Evolutionary conservation across 352 stramenopile genomes (phyloP).

Genomic region (Globisporangium spiculum): DNA sequence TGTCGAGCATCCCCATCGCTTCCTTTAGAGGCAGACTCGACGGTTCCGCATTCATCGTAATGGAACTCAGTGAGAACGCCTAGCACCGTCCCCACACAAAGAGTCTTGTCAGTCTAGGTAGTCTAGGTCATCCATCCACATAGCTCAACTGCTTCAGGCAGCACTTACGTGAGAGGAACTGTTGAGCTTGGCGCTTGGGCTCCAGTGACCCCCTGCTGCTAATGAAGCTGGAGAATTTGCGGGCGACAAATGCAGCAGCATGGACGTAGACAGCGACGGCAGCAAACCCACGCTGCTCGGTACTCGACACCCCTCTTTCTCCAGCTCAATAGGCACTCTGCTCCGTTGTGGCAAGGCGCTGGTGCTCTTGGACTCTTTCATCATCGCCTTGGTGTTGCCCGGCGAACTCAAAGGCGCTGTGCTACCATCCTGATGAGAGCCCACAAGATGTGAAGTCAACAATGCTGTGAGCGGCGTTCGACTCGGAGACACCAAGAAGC

Average conservation of each 20-base stretch:
- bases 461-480: constrained; percentile 9
- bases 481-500: not conserved
- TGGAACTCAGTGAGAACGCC: constrained; percentile 15
- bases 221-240: not conserved
- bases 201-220: not conserved
- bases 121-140: no score
- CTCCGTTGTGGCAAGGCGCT: not conserved
- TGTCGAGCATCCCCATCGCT: constrained; percentile 41
- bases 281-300: not conserved
- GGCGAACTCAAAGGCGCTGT: not conserved
- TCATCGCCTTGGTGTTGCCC: not conserved
- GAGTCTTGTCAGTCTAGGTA: no score
- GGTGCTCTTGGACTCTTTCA: constrained; percentile 17
- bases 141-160: not conserved
- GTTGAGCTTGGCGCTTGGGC: constrained; percentile 1
- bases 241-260: constrained; percentile 12
- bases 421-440: not conserved
- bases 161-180: not conserved
- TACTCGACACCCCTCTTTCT: not conserved
- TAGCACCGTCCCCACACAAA: not conserved
- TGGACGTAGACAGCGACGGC: constrained; percentile 7
- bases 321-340: not conserved
- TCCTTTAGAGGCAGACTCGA: constrained; percentile 24
- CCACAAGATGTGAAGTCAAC: not conserved
- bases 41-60: constrained; percentile 25